Conservation (phyloP, 129 eudicot genomes). For the Flaveria sonorensis region DNA sequence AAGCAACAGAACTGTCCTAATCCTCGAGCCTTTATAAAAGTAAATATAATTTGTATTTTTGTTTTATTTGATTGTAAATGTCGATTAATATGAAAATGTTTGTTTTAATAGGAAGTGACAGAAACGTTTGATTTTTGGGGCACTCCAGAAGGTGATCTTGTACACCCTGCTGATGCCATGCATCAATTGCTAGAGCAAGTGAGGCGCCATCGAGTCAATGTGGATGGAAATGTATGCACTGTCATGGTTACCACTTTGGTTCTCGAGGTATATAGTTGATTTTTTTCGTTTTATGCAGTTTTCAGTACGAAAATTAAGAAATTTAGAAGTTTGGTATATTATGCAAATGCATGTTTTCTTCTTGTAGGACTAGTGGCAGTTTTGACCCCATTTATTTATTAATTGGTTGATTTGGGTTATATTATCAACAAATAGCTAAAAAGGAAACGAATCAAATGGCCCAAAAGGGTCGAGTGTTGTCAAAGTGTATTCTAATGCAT, state of each 20-base stretch:
- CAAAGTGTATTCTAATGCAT: background rate
- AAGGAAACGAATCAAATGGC: background rate
- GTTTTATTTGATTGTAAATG: background rate
- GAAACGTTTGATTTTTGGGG: slow-evolving; percentile 93
- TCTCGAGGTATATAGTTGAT: slow-evolving; percentile 69
- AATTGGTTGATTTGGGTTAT: background rate
- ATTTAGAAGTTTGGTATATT: background rate
- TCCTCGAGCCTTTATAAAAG: slow-evolving; percentile 81
- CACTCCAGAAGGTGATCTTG: slow-evolving; percentile 82
- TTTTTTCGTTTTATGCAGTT: background rate
- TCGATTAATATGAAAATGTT: background rate
- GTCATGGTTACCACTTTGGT: slow-evolving; percentile 92
- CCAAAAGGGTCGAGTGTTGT: background rate
- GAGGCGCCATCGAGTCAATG: slow-evolving; percentile 75
- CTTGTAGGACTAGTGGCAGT: background rate
- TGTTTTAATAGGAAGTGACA: slow-evolving; percentile 65
- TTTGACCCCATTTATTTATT: background rate
- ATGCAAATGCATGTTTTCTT: background rate
- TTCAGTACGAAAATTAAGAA: background rate
- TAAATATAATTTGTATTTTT: slow-evolving; percentile 10
- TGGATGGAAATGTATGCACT: slow-evolving; percentile 90
- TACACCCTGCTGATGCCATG: slow-evolving; percentile 96
- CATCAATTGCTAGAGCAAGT: slow-evolving; percentile 85
- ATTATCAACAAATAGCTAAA: background rate
- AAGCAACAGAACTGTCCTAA: slow-evolving; percentile 86